Percentiles rank a stretch among this genome's conserved stretches.
Evolutionary conservation across 345 rosid species (phyloP).

Genomic region (Euphorbia tirucalli): DNA sequence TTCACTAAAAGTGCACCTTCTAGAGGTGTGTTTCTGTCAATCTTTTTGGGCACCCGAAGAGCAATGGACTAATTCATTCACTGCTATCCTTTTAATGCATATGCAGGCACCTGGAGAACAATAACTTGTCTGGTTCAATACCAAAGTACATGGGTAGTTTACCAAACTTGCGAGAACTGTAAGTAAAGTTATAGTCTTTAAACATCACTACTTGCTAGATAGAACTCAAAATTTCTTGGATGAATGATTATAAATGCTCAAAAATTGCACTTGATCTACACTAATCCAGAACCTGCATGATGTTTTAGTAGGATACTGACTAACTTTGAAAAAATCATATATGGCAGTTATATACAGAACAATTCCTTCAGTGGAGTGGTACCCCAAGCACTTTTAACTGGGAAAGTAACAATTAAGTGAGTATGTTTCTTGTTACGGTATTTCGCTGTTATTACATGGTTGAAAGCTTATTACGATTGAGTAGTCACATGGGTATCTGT

Average conservation of each 20-base stretch:
- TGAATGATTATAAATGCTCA: not conserved
- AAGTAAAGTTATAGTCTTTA: conserved; percentile 28
- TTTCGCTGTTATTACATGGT: not conserved
- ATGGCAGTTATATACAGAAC: conserved; percentile 74
- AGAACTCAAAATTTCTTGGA: not conserved
- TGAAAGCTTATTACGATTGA: no score
- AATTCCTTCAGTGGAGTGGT: conserved; percentile 75
- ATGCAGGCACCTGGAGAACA: conserved; percentile 92
- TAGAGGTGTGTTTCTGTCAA: not conserved
- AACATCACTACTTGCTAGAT: not conserved
- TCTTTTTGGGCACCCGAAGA: not conserved
- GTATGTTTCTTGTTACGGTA: conserved; percentile 30
- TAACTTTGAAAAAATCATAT: conserved; percentile 10
- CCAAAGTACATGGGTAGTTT: conserved; percentile 67
- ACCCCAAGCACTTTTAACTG: conserved; percentile 53
- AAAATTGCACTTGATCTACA: no score
- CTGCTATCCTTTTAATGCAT: conserved; percentile 13
- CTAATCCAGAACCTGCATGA: no score
- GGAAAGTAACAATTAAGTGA: conserved; percentile 65
- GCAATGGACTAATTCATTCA: conserved; percentile 19
- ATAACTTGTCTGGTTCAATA: conserved; percentile 65
- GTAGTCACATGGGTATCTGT: not conserved
- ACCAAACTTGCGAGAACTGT: conserved; percentile 77
- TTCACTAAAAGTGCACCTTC: not conserved
- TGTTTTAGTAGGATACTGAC: no score